Evolutionary conservation across 257 asterid species (phyloP).

Genomic region (Verbascum thapsus): DNA sequence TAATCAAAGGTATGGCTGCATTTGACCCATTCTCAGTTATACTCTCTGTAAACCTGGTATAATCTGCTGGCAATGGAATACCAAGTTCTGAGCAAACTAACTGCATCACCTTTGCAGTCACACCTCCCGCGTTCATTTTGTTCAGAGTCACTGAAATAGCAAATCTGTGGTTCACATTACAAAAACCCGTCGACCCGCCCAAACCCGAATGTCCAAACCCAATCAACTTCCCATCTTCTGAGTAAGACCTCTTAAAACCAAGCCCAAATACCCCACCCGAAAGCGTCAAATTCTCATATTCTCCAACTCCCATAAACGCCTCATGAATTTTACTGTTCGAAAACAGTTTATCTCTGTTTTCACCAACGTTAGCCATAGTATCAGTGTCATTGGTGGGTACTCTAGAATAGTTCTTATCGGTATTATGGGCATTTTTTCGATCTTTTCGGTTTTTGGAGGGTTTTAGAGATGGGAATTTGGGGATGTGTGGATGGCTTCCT

Average conservation of each 20-base stretch:
- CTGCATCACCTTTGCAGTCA: conserved; percentile 75
- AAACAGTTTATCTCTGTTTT: conserved; percentile 45
- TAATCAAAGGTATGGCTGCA: conserved; percentile 59
- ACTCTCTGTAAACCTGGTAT: conserved; percentile 57
- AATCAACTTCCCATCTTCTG: conserved; percentile 59
- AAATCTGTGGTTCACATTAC: conserved; percentile 69
- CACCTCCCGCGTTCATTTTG: conserved; percentile 81
- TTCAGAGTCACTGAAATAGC: conserved; percentile 79
- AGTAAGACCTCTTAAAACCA: conserved; percentile 73
- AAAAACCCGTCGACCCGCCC: conserved; percentile 91
- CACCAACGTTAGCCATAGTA: conserved; percentile 13
- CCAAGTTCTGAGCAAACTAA: conserved; percentile 83
- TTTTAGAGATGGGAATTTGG: conserved; percentile 53
- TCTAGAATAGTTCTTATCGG: conserved; percentile 39
- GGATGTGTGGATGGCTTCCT: conserved; percentile 82
- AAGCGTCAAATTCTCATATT: conserved; percentile 59
- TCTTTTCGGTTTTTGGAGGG: conserved; percentile 47
- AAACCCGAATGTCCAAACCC: conserved; percentile 97
- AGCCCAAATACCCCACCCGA: conserved; percentile 78
- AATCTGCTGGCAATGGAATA: conserved; percentile 76
- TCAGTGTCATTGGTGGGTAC: conserved; percentile 45
- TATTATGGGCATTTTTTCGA: conserved; percentile 26
- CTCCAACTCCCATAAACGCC: conserved; percentile 75
- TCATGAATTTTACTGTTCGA: conserved; percentile 64
- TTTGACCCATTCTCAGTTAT: conserved; percentile 39